A percentile compares a stretch with the other conserved stretches of the same genome.
phyloP scores from a whole-genome alignment of 2,329 filamentous ascomycete genomes.

The Trichophyton simii region DNA sequence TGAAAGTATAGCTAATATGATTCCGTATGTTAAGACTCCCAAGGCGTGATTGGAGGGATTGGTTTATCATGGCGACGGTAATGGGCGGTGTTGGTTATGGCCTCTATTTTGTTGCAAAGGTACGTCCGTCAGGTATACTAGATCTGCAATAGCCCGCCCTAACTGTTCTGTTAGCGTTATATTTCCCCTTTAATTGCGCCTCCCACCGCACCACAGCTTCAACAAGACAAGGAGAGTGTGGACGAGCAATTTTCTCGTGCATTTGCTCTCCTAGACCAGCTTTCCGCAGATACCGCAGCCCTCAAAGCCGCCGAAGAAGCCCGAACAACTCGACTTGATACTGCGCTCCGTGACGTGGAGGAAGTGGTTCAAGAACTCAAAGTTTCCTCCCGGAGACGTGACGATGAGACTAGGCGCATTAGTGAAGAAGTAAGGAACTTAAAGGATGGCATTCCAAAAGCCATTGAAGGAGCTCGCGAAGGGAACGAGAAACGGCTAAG shows the following conservation, averaged over 20 bases:
- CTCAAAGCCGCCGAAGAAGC: constrained; percentile 79
- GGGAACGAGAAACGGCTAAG: constrained; percentile 66
- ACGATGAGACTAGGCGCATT: constrained; percentile 76
- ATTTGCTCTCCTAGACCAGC: constrained; percentile 81
- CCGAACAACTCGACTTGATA: constrained; percentile 71
- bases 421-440: constrained; percentile 74
- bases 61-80: constrained; percentile 98
- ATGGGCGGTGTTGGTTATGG: constrained; percentile 82
- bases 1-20: not conserved
- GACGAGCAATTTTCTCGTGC: constrained; percentile 89
- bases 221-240: constrained; percentile 85
- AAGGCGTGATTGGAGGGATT: constrained; percentile 89
- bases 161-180: constrained; percentile 53
- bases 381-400: constrained; percentile 63
- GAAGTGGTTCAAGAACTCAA: constrained; percentile 70
- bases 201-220: constrained; percentile 82
- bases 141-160: not conserved
- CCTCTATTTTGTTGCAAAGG: constrained; percentile 75
- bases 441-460: constrained; percentile 76
- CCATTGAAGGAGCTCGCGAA: constrained; percentile 77
- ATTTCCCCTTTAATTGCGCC: constrained; percentile 82
- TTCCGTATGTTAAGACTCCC: constrained; percentile 38
- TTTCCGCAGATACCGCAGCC: constrained; percentile 75
- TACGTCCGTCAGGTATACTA: constrained; percentile 26
- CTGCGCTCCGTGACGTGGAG: constrained; percentile 71